A percentile compares a stretch with the other conserved stretches of the same genome.
Conservation (phyloP, 208 protist species). For the Leishmania martiniquensis region DNA sequence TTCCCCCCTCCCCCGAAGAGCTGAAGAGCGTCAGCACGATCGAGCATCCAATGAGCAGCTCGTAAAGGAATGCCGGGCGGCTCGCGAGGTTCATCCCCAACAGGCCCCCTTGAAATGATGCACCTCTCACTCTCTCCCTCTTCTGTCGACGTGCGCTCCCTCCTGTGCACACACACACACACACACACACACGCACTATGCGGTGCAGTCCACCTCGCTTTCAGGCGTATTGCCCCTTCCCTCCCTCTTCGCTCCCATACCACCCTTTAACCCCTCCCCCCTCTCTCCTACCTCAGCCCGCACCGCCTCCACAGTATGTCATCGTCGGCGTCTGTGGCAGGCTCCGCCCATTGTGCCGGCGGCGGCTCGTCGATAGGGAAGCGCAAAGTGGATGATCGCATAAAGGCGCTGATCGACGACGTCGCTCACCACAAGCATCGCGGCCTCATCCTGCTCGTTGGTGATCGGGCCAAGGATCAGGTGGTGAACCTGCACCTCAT, state of each 20-base stretch:
- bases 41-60: background rate
- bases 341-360: conserved; percentile 24
- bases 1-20: background rate
- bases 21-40: background rate
- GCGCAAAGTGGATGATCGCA: conserved; percentile 95
- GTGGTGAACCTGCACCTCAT: conserved; percentile 99
- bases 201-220: background rate
- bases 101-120: background rate
- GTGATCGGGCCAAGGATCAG: conserved; percentile 97
- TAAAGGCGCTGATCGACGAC: conserved; percentile 97
- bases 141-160: background rate
- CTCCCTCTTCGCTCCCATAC: too few species aligned
- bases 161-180: background rate
- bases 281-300: background rate
- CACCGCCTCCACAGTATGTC: conserved; percentile 10
- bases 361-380: conserved; percentile 51
- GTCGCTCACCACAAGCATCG: conserved; percentile 96
- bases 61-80: background rate
- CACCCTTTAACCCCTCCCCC: background rate
- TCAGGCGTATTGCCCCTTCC: background rate
- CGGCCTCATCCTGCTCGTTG: conserved; percentile 98
- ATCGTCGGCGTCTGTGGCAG: conserved; percentile 50
- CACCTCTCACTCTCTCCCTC: background rate
- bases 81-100: background rate
- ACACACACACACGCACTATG: background rate